Base-by-base conservation (phyloP, 495 filamentous ascomycete genomes). In the Poronia punctata region DNA sequence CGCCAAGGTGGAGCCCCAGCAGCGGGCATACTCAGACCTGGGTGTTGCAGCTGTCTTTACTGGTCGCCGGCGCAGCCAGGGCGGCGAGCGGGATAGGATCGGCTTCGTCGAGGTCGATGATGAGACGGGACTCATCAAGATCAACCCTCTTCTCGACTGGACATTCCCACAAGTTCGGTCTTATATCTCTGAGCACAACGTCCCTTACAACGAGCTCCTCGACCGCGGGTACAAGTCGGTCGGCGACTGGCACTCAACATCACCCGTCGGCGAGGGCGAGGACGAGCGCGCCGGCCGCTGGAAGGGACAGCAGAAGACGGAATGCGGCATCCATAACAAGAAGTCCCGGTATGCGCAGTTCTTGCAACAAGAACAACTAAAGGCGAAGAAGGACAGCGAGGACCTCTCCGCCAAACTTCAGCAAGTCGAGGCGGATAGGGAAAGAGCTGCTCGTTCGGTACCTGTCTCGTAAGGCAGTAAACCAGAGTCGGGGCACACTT, bases 111-210 rank as follows among this genome's bases (percentile, higher is more conserved):
- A 97, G 60, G 72, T 96, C 9, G 88, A 95, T 56, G 89, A 95
- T 40, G 82, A 83, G 33, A 61, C 64, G 7, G 89, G 89, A 28
- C 71, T 97, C 35, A 78, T 97, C 76, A 98, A 98, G 71, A 79
- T 98, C 74, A 98, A 98, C 68, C 93, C 92, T n/a, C 71, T 98
- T 29, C 89, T 88, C 50, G 93, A 93, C 71, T 98, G 92, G 92
- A 72, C 79, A 27, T 97, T 97, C 64, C 65, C 78, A 39, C 84
- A 96, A 59, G 92, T 98, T 31, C 78, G 86, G 63, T 72, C 74
- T 23, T 98, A 98, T 62, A 71, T 95, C 70, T 72, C 78, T 40
- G 80, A 83, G 46, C 75, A 95, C 67, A 57, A 92, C 41, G 86
- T 98, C 3, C 93, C 92, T 1, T 97, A 95, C 74, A 98, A 98